Conservation (phyloP, 495 filamentous ascomycete genomes). For the Aspergillus biplanus region DNA sequence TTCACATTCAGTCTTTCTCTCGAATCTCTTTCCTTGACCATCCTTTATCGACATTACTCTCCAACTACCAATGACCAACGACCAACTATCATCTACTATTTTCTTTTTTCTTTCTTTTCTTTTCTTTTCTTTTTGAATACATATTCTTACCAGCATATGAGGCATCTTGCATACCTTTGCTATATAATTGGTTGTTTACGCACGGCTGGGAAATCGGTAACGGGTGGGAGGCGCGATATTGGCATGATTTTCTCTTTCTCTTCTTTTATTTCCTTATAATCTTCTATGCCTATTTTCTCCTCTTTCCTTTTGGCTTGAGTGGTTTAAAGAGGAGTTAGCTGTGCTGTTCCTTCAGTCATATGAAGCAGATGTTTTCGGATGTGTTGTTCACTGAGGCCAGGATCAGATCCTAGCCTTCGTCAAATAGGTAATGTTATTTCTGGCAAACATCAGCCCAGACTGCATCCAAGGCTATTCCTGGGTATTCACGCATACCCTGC, state of each 20-base stretch:
- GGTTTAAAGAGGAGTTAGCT: neutral
- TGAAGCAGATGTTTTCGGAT: constrained; percentile 22
- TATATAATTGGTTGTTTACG: constrained; percentile 22
- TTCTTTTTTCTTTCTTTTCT: no score
- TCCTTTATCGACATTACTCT: neutral
- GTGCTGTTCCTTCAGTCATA: constrained; percentile 13
- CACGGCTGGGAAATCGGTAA: constrained; percentile 17
- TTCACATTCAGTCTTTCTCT: constrained; percentile 10
- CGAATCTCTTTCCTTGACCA: constrained; percentile 16
- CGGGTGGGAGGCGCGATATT: constrained; percentile 17
- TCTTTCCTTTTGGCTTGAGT: neutral
- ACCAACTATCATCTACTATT: neutral
- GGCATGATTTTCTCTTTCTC: constrained; percentile 12
- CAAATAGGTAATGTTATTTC: neutral
- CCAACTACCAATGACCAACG: neutral
- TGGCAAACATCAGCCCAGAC: neutral
- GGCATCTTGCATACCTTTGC: constrained; percentile 7
- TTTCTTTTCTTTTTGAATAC: constrained; percentile 13
- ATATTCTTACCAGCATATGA: constrained; percentile 21
- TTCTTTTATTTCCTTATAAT: constrained; percentile 17
- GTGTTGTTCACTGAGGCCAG: constrained; percentile 4
- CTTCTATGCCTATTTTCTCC: constrained; percentile 10
- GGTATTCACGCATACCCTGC: neutral
- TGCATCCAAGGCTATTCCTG: neutral
- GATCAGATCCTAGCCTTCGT: constrained; percentile 2